These are phyloP conservation scores for Sordariomycetes sp. DNA, from an alignment of 2,329 filamentous ascomycete species.

Conservation along the genomic window DNA sequence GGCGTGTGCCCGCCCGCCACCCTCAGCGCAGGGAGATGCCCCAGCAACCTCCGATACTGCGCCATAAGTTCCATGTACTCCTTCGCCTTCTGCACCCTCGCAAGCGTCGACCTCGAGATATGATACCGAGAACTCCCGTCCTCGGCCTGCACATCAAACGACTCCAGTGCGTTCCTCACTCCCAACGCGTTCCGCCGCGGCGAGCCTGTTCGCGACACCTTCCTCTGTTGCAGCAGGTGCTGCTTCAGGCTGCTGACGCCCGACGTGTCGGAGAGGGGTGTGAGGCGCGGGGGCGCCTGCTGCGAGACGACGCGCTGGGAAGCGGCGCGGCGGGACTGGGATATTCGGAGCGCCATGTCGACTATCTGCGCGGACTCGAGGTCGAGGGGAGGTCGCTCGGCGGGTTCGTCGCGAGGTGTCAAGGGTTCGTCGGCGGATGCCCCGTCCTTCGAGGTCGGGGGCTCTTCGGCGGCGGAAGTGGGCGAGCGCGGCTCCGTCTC, in stretches of 20 bases:
- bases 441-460: background rate
- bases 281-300: conserved; percentile 34
- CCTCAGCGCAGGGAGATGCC: conserved; percentile 58
- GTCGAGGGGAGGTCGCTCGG: conserved; percentile 30
- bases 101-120: conserved; percentile 68
- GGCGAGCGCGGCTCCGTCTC: background rate
- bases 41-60: conserved; percentile 72
- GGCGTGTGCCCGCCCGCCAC: conserved; percentile 23
- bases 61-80: conserved; percentile 74
- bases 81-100: conserved; percentile 72
- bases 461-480: background rate
- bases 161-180: conserved; percentile 22
- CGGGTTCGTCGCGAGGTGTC: conserved; percentile 9
- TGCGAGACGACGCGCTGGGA: conserved; percentile 41
- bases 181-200: conserved; percentile 22
- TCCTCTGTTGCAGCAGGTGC: conserved; percentile 60
- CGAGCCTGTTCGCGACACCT: conserved; percentile 46
- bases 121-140: conserved; percentile 44
- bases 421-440: background rate
- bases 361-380: conserved; percentile 82
- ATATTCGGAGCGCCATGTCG: conserved; percentile 79
- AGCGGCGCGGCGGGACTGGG: conserved; percentile 61
- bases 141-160: conserved; percentile 26
- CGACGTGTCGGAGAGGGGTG: conserved; percentile 37
- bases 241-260: conserved; percentile 48